A percentile compares a stretch with the other conserved stretches of the same genome.
phyloP scores from a whole-genome alignment of 1,139 yeast genomes.

The Yamadazyma conglobata region DNA sequence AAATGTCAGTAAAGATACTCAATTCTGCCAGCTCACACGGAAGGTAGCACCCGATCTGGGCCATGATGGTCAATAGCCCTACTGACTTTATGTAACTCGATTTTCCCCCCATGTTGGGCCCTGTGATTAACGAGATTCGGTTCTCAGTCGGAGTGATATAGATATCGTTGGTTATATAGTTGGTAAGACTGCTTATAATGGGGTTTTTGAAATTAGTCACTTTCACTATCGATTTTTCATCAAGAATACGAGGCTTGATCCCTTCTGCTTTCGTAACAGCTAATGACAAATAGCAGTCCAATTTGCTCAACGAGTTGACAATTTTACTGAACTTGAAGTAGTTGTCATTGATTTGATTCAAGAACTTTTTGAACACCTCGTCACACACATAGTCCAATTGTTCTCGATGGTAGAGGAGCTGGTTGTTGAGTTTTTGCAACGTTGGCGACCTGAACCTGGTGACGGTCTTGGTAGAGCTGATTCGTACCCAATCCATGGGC shows the following conservation, averaged over 20 bases:
- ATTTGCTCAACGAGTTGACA: conserved; percentile 50
- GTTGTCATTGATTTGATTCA: conserved; percentile 39
- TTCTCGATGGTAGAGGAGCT: conserved; percentile 62
- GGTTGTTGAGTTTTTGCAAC: conserved; percentile 47
- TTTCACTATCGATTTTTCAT: conserved; percentile 49
- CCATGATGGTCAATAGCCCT: conserved; percentile 84
- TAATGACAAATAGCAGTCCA: conserved; percentile 76
- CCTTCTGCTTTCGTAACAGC: conserved; percentile 51
- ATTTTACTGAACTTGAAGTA: conserved; percentile 51
- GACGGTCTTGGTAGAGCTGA: conserved; percentile 67
- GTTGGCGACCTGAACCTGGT: conserved; percentile 71
- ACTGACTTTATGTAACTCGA: conserved; percentile 90
- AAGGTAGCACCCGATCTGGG: conserved; percentile 89
- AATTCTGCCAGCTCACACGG: conserved; percentile 53
- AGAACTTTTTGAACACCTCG: conserved; percentile 52
- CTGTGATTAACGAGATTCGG: conserved; percentile 73
- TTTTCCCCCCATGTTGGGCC: conserved; percentile 99
- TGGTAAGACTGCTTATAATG: conserved; percentile 56
- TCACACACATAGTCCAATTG: conserved; percentile 53
- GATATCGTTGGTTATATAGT: conserved; percentile 72
- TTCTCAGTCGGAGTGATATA: conserved; percentile 40
- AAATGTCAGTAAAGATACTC: conserved; percentile 59
- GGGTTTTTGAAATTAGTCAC: conserved; percentile 74
- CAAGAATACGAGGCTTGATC: conserved; percentile 51
- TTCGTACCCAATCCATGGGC: conserved; percentile 74